Evolutionary conservation across 1,284 basidiomycete species (phyloP).

Genomic region (Ceratobasidium theobromae): DNA sequence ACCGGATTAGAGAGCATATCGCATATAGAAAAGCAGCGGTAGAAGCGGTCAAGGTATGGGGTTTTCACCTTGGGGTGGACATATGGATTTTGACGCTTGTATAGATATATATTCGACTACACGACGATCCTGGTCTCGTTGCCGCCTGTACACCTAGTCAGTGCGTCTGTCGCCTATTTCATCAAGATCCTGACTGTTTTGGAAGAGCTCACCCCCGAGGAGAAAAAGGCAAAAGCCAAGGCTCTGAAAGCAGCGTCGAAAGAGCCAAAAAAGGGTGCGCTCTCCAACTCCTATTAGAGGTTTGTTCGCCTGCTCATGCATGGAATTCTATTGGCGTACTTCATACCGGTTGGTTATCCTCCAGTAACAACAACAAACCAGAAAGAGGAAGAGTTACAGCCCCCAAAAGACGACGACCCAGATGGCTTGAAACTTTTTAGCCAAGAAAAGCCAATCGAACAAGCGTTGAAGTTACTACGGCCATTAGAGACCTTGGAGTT

Average conservation of each 20-base stretch:
- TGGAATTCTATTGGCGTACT: too few species aligned
- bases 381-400: constrained; percentile 67
- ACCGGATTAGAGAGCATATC: constrained; percentile 72
- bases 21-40: constrained; percentile 76
- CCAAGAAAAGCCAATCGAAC: constrained; percentile 69
- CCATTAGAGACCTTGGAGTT: constrained; percentile 61
- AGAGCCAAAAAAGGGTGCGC: constrained; percentile 61
- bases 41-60: constrained; percentile 60
- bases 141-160: constrained; percentile 47
- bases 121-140: constrained; percentile 72
- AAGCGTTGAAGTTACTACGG: constrained; percentile 72
- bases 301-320: constrained; percentile 35
- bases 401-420: constrained; percentile 79
- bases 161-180: constrained; percentile 1
- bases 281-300: background rate
- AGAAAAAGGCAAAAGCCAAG: constrained; percentile 89
- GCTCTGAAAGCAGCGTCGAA: constrained; percentile 83
- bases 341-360: background rate
- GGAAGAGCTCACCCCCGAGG: constrained; percentile 58
- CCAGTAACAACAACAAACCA: constrained; percentile 57
- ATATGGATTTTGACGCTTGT: background rate
- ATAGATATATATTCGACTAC: constrained; percentile 72
- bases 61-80: constrained; percentile 1
- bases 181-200: constrained; percentile 17
- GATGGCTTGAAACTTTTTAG: constrained; percentile 72